Base-by-base conservation (phyloP, 768 basidiomycete species). In the Hericium rajendrae region DNA sequence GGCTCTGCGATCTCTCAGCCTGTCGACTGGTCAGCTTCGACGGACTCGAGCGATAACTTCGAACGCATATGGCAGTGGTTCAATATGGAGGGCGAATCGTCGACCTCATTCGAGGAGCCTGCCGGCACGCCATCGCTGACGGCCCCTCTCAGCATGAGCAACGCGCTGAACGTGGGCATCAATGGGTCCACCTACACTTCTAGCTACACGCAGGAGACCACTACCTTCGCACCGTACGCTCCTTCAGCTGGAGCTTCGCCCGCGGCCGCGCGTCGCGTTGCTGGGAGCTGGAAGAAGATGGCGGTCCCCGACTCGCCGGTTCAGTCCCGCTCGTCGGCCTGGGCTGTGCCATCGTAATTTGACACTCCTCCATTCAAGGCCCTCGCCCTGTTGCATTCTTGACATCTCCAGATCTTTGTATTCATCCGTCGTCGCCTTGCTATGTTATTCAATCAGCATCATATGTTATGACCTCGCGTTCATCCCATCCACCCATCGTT, bases 201-300 rank as follows among this genome's bases (percentile, higher is more conserved):
- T 8, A 8, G 8, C 16, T 43, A 46, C 43, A 9, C 16, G 43
- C 20, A n/a, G 43, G n/a, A 46, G 3, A 18, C 43, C 20, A 9
- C 43, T 46, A 18, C 16, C 1, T 20, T 20, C 43, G 43, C 8
- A 11, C 43, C 43, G n/a, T 58, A 58, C 26, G 28, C 48, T 13
- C 57, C 59, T 10, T 57, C 57, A 12, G 32, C 54, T 6, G 57
- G 57, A 13, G 60, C 60, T 18, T 48, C 55, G 24, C 58, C 56
- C 6, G 20, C 51, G 5, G 32, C 39, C 16, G 15, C 26, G 12
- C 57, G 60, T 1, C 60, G 55, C 2, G 57, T 61, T 22, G 61
- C 54, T 20, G 60, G 62, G 0, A 61, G 6, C 26, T 61, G 62
- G 60, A 50, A 54, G 20, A 51, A 51, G 49, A 8, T 24, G 8